Base-by-base conservation (phyloP, 2,329 filamentous ascomycete species). In the Talaromyces sp. region DNA sequence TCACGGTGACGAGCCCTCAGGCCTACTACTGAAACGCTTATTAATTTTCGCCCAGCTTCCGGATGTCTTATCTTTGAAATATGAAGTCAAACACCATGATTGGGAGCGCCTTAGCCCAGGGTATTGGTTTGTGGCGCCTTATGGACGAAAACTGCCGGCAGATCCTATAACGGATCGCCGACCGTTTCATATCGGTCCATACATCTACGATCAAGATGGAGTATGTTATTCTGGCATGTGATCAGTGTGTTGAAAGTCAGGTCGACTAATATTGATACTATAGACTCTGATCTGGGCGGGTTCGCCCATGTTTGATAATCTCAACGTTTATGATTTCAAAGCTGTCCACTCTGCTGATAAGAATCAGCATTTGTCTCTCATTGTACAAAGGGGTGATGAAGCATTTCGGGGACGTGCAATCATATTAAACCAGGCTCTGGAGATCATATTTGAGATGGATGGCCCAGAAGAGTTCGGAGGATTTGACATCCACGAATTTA, bases 221-320 rank as follows among this genome's bases (percentile, higher is more conserved):
- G 24, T 27, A 27, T 27, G 9, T 27, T 27, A 27, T 9, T 27
- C 9, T 27, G 24, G 4, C n/a, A n/a, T n/a, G n/a, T n/a, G n/a
- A n/a, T n/a, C n/a, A n/a, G 24, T 27, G 4, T 27, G 4, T 27
- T 9, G 9, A 27, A 27, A 4, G 9, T 27, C 24, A 27, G 24
- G 24, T 9, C 9, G 5, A 27, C 24, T 27, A 27, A 27, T 27
- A 27, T 27, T 9, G 24, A 27, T 4, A 27, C 4, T 5, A 48
- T 37, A 49, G 55, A 41, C 27, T 10, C 41, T 57, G 2, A 42
- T 57, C 6, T 54, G 54, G 51, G 45, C 47, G 6, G 55, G 55
- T 3, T 42, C 55, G 4, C 3, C 3, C 10, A 33, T 53, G 14
- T 39, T 10, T 36, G 30, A 41, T 4, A 50, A 55, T 20, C 16